These are phyloP conservation scores for Sutorius australiensis DNA, from an alignment of 768 basidiomycete genomes.

Conservation along the genomic window DNA sequence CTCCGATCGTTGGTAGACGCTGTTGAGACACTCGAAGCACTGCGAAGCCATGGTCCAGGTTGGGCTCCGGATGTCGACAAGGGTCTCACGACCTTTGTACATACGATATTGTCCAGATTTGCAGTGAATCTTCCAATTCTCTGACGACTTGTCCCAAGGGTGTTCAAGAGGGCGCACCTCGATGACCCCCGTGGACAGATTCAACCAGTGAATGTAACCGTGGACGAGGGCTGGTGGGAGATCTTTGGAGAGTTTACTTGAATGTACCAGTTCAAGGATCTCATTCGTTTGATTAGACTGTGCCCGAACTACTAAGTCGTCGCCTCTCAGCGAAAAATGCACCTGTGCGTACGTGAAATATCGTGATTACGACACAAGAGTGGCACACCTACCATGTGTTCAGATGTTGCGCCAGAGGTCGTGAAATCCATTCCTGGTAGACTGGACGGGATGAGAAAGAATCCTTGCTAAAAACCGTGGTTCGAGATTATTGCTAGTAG, in stretches of 20 bases:
- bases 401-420: background rate
- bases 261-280: constrained; percentile 21
- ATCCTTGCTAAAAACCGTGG: background rate
- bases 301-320: constrained; percentile 8
- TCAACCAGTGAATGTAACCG: constrained; percentile 25
- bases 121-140: constrained; percentile 20
- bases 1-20: background rate
- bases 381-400: constrained; percentile 1
- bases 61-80: constrained; percentile 21
- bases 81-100: background rate
- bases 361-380: too few species aligned
- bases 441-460: background rate
- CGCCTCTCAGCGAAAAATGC: constrained; percentile 8
- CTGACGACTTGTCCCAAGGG: constrained; percentile 15
- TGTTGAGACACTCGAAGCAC: background rate
- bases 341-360: constrained; percentile 6
- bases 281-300: background rate
- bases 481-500: background rate
- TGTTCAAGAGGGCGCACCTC: constrained; percentile 21
- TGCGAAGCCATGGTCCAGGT: constrained; percentile 18
- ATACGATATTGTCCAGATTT: background rate
- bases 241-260: constrained; percentile 7
- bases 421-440: background rate
- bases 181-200: constrained; percentile 9
- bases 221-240: constrained; percentile 14